Evolutionary conservation across 176 grass and related monocot genomes (phyloP), one percentile per base, ranked within the genome.

Genomic region (Carex kokanica): DNA sequence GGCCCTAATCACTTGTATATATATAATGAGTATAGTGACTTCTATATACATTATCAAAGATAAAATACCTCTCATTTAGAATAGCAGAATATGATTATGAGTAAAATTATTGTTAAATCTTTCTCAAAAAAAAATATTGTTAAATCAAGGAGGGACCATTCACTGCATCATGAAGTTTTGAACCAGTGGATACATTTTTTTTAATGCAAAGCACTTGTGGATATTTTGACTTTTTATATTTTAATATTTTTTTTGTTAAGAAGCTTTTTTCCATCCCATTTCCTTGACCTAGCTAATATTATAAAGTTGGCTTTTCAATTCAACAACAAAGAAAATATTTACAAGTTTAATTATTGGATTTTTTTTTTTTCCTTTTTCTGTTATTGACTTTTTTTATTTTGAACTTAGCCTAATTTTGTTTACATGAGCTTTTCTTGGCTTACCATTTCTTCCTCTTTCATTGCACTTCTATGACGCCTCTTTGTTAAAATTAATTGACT

Each of bases 391-490:
- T 66, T n/a, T 2, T 49, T 7, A 60, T 25, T 62, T 25, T 24
- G 5, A 23, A 61, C 55, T 14, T 29, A 6, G 25, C 31, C 12
- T 31, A 15, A 34, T 34, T 66, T 16, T 65, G 31, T 15, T 14
- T 63, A 11, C 60, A 25, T 63, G 23, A 27, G 17, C 16, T 38
- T 36, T 13, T 67, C 13, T 66, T 36, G 14, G 4, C 11, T 66
- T 66, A 66, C 63, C 27, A 34, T 64, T 64, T 64, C 63, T 66
- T 66, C 63, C 15, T 66, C 63, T 21, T 62, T 62, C 12, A 66
- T 36, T 66, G 32, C 56, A 16, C 15, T 16, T 32, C 20, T 66
- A 66, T 36, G 56, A 11, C 11, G 5, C 27, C 10, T 66, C 25
- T 34, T 34, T 66, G 13, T 66, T 66, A 17, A 66, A 5, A 66